Conservation (phyloP, 331 rosid species). For the Rhamnella rubrinervis region DNA sequence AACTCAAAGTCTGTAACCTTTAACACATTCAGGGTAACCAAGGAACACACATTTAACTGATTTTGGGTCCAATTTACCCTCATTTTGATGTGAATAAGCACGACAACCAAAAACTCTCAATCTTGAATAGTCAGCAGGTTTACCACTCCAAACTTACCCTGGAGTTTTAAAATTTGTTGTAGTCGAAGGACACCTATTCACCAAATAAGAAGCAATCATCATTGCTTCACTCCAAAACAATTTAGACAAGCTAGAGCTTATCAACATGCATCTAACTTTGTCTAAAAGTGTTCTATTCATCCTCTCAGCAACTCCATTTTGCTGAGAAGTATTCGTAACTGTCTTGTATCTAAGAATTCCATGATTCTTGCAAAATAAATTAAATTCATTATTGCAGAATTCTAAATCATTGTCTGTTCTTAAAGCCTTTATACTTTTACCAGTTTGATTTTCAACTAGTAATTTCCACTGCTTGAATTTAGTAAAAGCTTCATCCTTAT, state of each 20-base stretch:
- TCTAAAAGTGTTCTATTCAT: not conserved
- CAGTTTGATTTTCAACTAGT: not conserved
- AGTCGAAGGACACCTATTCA: too few relatives aligned
- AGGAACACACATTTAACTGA: not conserved
- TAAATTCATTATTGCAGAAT: not conserved
- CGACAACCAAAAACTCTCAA: too few relatives aligned
- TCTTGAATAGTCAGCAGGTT: too few relatives aligned
- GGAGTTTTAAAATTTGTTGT: too few relatives aligned
- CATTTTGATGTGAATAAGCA: too few relatives aligned
- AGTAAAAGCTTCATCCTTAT: not conserved
- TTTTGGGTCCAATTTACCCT: too few relatives aligned
- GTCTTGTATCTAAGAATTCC: not conserved
- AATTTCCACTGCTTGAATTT: not conserved
- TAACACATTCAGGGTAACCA: not conserved
- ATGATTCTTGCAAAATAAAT: not conserved
- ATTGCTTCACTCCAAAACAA: not conserved
- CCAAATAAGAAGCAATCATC: too few relatives aligned
- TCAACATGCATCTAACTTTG: not conserved
- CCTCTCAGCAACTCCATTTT: not conserved
- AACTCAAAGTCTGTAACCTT: not conserved
- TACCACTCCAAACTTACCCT: too few relatives aligned
- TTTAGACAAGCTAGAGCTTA: not conserved
- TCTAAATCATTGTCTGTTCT: not conserved
- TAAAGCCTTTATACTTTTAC: too few relatives aligned
- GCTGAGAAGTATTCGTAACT: not conserved